Conservation (phyloP, 441 rosid genomes). For the Metrosideros polymorpha region DNA sequence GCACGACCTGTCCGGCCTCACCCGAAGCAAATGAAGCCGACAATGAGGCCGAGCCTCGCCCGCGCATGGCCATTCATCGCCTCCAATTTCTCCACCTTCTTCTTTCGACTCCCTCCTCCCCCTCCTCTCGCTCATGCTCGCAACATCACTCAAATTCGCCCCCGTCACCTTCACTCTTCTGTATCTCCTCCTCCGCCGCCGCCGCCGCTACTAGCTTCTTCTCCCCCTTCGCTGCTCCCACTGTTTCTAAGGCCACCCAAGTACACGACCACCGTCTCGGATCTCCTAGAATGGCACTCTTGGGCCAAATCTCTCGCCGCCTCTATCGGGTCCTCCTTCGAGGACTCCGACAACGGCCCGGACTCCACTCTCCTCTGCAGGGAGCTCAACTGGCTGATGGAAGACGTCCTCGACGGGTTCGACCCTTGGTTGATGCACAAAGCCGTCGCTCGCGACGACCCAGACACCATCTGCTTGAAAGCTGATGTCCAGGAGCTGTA, state of each 20-base stretch:
- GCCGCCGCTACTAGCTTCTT: slow-evolving; percentile 14
- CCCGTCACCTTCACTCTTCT: slow-evolving; percentile 10
- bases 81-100: neutral
- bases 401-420: slow-evolving; percentile 34
- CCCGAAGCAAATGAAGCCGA: neutral
- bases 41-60: neutral
- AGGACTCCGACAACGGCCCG: slow-evolving; percentile 44
- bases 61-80: neutral
- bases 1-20: neutral
- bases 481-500: slow-evolving; percentile 50
- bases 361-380: slow-evolving; percentile 45
- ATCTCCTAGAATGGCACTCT: slow-evolving; percentile 53
- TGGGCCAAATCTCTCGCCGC: slow-evolving; percentile 67
- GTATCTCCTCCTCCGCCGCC: neutral
- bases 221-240: slow-evolving; percentile 10
- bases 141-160: neutral
- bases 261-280: slow-evolving; percentile 31
- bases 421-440: slow-evolving; percentile 21
- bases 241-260: slow-evolving; percentile 43
- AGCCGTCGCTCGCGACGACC: slow-evolving; percentile 7
- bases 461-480: slow-evolving; percentile 20
- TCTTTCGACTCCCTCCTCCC: neutral
- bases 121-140: neutral
- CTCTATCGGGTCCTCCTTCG: slow-evolving; percentile 48
- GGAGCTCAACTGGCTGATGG: slow-evolving; percentile 88